Percentiles rank a stretch among this genome's conserved stretches.
These are phyloP conservation scores for Solanum gracilifrons DNA, from an alignment of 257 asterid genomes.

Conservation along the genomic window DNA sequence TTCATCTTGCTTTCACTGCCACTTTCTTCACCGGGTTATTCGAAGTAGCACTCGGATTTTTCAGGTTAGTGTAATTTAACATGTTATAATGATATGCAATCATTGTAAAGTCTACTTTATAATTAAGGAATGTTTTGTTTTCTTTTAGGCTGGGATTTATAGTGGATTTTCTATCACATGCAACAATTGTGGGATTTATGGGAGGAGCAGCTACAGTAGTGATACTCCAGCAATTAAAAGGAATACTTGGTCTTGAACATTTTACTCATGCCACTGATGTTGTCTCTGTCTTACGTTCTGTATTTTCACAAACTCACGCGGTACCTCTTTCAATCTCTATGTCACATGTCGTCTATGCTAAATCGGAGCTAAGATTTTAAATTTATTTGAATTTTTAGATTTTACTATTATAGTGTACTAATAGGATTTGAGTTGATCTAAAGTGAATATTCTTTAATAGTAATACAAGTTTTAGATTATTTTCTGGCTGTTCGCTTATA, in stretches of 20 bases:
- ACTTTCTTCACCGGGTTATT: conserved; percentile 76
- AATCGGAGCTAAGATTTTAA: not conserved
- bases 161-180: conserved; percentile 95
- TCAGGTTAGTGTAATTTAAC: conserved; percentile 8
- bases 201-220: conserved; percentile 96
- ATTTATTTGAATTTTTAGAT: not conserved
- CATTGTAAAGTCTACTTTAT: no score
- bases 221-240: conserved; percentile 70
- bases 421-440: not conserved
- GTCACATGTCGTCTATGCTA: not conserved
- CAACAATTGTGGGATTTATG: conserved; percentile 97
- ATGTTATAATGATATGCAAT: no score
- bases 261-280: conserved; percentile 74
- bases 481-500: not conserved
- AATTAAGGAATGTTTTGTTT: not conserved
- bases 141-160: conserved; percentile 61
- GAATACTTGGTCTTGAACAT: conserved; percentile 67
- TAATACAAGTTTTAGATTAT: not conserved
- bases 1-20: conserved; percentile 80
- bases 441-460: not conserved
- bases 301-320: conserved; percentile 72
- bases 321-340: conserved; percentile 12
- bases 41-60: conserved; percentile 52
- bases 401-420: not conserved
- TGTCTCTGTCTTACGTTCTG: conserved; percentile 67